Evolutionary conservation across 805 yeast genomes (phyloP), one percentile per base, ranked within the genome.

Genomic region (Starmerella apis): DNA sequence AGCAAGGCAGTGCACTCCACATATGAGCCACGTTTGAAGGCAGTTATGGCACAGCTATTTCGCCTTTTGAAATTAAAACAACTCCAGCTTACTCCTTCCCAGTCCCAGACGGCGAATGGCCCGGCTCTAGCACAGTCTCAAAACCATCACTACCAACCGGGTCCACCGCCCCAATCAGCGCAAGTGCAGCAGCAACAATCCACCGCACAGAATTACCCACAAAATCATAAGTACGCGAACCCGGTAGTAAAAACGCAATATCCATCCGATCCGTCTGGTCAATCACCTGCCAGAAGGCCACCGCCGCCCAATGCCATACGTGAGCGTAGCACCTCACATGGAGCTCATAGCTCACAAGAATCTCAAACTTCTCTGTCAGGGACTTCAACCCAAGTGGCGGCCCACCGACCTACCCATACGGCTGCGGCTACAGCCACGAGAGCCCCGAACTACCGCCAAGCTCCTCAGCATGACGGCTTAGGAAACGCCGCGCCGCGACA

Each of bases 21-120:
- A 54, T 90, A 81, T 62, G 70, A 87, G 39, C 97, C 97, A 0
- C 76, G 77, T 50, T 86, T 92, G 23, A 76, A 96, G 31, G 86
- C 83, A 56, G 86, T 90, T 31, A 86, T 92, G 44, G 90, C 86
- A 16, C 79, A 79, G 8, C 68, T 92, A 46, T 71, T 92, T 50
- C 85, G 81, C 59, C 85, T 79, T 58, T 69, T 92, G 59, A 90
- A 90, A 65, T 73, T 39, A 36, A 50, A 38, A 33, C 51, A 49
- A 44, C 24, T 43, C 31, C 44, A 51, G 24, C 30, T 47, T 27
- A 36, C 44, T 14, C 27, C 43, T 14, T 2, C 25, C n/a, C 33
- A 30, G 33, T 37, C 41, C 9, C 41, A 37, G 41, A 14, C 7
- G 13, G 23, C 25, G 39, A 5, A n/a, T n/a, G n/a, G n/a, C n/a